Conservation (phyloP, 2,329 filamentous ascomycete species). For the Rugonectria rugulosa region DNA sequence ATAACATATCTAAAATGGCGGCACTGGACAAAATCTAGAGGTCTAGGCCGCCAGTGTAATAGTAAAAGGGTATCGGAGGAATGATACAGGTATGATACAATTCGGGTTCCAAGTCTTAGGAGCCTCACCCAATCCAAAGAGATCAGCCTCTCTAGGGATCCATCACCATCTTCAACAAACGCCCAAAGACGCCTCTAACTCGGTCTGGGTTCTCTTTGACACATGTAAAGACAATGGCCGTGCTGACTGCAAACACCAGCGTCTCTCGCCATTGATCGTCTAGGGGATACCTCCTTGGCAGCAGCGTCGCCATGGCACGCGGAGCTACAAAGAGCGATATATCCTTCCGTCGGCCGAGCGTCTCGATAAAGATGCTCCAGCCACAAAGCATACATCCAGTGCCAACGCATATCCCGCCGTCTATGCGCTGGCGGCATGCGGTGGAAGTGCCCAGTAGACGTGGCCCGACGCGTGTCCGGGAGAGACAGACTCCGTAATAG, state of each 20-base stretch:
- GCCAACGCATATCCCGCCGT: constrained; percentile 72
- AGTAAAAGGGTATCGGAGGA: background rate
- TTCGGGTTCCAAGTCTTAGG: background rate
- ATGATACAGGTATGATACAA: background rate
- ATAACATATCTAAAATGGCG: too few species aligned
- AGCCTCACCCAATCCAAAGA: background rate
- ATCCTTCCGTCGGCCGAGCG: constrained; percentile 71
- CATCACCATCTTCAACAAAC: constrained; percentile 61
- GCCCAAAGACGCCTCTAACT: constrained; percentile 74
- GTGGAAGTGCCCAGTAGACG: constrained; percentile 65
- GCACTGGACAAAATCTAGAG: too few species aligned
- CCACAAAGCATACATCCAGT: constrained; percentile 79
- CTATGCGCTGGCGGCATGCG: constrained; percentile 58
- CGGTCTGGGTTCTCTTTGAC: constrained; percentile 67
- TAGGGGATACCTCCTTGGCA: constrained; percentile 72
- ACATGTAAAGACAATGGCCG: constrained; percentile 74
- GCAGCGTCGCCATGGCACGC: constrained; percentile 75
- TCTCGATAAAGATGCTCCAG: constrained; percentile 81
- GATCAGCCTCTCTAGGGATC: constrained; percentile 36
- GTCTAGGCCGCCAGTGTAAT: background rate
- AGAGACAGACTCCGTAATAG: constrained; percentile 85
- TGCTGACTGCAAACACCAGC: constrained; percentile 70
- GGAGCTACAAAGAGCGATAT: constrained; percentile 84
- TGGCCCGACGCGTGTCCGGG: constrained; percentile 77
- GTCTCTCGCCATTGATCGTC: constrained; percentile 74